Base-by-base conservation (phyloP, 768 basidiomycete genomes). In the Russula earlei region DNA sequence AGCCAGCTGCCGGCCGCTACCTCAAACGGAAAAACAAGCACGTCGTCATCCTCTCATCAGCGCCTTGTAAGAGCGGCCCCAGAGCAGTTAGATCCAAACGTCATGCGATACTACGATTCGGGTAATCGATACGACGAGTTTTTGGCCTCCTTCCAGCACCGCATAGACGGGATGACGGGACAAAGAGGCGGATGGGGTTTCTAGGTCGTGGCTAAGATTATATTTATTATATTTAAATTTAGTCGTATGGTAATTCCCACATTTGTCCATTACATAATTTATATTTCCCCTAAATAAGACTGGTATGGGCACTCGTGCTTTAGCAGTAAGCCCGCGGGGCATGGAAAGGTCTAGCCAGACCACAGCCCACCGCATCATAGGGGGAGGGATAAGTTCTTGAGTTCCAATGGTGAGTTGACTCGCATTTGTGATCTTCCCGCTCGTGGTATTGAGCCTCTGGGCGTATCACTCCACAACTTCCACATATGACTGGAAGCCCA, bases 171-270 rank as follows among this genome's bases (percentile, higher is more conserved):
- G 4, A 58, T 58, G 56, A 58, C 56, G 6, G 56, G 56, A 15
- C 51, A 58, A 37, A 42, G 40, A 40, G 56, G 56, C 1, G 56
- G 56, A n/a, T 58, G 56, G 56, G 56, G 56, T 4, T 58, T 58
- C 25, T 58, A 50, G 24, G 10, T 17, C 27, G 10, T 3, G 12
- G 29, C 7, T 10, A 12, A 10, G 14, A 36, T 15, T 15, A 14
- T 4, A 11, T 4, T 1, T 14, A 10, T 36, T 14, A 11, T n/a
- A n/a, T n/a, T n/a, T n/a, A n/a, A n/a, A n/a, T n/a, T n/a, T n/a
- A n/a, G n/a, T n/a, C n/a, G n/a, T n/a, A n/a, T n/a, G 29, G 9
- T 31, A 9, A 31, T 31, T 31, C 9, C 9, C 9, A 31, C 29
- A 4, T 31, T 31, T n/a, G n/a, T n/a, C n/a, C n/a, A n/a, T n/a